Evolutionary conservation across 495 filamentous ascomycete species (phyloP), one percentile per base, ranked within the genome.

Genomic region (Aspergillus coremiiformis): DNA sequence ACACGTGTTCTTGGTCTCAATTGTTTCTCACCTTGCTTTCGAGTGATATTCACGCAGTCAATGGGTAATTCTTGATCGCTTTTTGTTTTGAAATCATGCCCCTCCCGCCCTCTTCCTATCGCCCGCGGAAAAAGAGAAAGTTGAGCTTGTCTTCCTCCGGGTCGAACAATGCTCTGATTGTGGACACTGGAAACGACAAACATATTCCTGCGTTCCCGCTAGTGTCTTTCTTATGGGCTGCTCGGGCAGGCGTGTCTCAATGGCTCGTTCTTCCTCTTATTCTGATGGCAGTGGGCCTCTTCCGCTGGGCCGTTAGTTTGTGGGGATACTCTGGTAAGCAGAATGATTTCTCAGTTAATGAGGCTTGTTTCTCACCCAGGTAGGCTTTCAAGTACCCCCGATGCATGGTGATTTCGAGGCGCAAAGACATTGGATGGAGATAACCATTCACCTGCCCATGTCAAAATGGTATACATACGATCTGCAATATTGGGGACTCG

Each of bases 321-420:
- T 96, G 93, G 84, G 86, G 89, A 39, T 96, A 98, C 66, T 98
- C 93, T 55, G 91, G 90, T 93, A 70, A 19, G 73, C 39, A 49
- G 41, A 19, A 15, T 15, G n/a, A 48, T 21, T 5, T 39, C 39
- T 19, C 10, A 15, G 23, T 4, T 24, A 27, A 52, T 32, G 24
- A n/a, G 17, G 26, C 17, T 35, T n/a, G 4, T 17, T 7, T 15
- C 58, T 72, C 21, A 72, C 43, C 35, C 1, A 12, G n/a, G 42
- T 49, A 90, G 89, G 90, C 44, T 87, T 84, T 55, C 70, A 84
- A 54, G 81, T 82, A 35, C 90, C 90, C 3, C 93, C 93, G 14
- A 91, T 96, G 84, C 84, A 94, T 59, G 93, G 93, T 47, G 93
- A 98, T 66, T 96, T 96, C 65, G 93, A 98, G 67, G 93, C 94